These are phyloP conservation scores for Endocladia muricata DNA, from an alignment of 31 red algal species.

Conservation along the genomic window DNA sequence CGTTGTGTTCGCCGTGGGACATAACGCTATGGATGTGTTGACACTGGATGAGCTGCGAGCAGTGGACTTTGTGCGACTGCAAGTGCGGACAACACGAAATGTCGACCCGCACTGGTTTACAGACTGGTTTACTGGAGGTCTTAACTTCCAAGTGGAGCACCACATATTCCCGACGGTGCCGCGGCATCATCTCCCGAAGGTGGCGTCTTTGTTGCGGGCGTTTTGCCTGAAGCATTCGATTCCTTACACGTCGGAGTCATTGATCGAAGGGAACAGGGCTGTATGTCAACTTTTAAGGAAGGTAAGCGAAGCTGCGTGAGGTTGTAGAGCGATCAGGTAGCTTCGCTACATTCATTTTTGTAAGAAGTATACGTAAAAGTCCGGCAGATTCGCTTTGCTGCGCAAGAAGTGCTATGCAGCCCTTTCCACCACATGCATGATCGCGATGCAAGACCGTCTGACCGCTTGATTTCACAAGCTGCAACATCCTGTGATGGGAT, in stretches of 20 bases:
- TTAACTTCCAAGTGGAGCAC: conserved; percentile 86
- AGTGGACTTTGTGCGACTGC: conserved; percentile 73
- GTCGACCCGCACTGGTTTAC: conserved; percentile 64
- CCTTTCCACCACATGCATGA: too few relatives aligned
- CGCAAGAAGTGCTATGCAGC: too few relatives aligned
- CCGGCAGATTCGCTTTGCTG: too few relatives aligned
- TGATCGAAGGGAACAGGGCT: conserved; percentile 72
- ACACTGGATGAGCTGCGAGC: conserved; percentile 54
- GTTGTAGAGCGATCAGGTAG: too few relatives aligned
- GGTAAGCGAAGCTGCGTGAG: conserved; percentile 52
- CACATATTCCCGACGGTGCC: conserved; percentile 89
- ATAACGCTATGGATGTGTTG: conserved; percentile 89
- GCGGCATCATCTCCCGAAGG: conserved; percentile 67
- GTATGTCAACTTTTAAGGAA: conserved; percentile 44
- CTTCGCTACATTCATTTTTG: too few relatives aligned
- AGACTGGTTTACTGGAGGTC: conserved; percentile 82
- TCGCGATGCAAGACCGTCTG: not conserved
- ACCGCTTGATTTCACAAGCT: not conserved
- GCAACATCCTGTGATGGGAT: too few relatives aligned
- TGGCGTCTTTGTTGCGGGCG: conserved; percentile 32
- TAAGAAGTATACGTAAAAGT: too few relatives aligned
- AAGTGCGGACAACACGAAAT: conserved; percentile 76
- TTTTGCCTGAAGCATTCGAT: conserved; percentile 80
- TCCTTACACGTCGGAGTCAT: conserved; percentile 65
- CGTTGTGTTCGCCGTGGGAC: conserved; percentile 83